Base-by-base conservation (phyloP, 495 filamentous ascomycete species). In the Tuber aestivum region DNA sequence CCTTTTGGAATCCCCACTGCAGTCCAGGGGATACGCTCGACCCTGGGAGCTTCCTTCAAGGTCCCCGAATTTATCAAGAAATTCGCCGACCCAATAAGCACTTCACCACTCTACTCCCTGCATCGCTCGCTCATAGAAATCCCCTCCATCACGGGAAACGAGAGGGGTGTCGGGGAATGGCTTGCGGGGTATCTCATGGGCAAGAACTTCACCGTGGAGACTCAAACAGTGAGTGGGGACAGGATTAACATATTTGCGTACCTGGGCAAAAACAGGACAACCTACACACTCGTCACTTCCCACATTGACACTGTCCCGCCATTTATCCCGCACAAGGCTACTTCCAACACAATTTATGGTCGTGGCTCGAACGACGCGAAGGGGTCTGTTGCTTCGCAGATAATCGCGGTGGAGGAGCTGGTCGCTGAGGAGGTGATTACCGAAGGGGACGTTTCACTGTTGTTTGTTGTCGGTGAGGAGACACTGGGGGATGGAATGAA, bases 401-500 rank as follows among this genome's bases (percentile, higher is more conserved):
- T 94, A 76, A 88, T 86, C 70, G 93, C 93, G 8, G 84, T 91
- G 3, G 84, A 89, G 74, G 87, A 91, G 71, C 87, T 93, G 35
- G 84, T 94, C 23, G 76, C 82, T 50, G 78, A 80, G n/a, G 65
- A 71, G 1, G 84, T 87, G 75, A 78, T 90, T 35, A 44, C 74
- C 5, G 81, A 82, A 7, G 84, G 83, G 3, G 86, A 89, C 56
- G 83, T 96, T 4, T 91, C 89, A 68, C 87, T 98, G 12, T 88
- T 97, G 40, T 97, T 91, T 85, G 95, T 98, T 14, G 93, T 97
- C 4, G 93, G 92, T 73, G 95, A 98, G 82, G 95, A 97, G 82
- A 87, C 85, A 32, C 86, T 86, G 38, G 95, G 95, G 23, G 90
- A 92, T 74, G 95, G 95, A n/a, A 97, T 98, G 95, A 88, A 84